Evolutionary conservation across 2,329 filamentous ascomycete genomes (phyloP), one percentile per base, ranked within the genome.

Genomic region (Hypoxylon sp.): DNA sequence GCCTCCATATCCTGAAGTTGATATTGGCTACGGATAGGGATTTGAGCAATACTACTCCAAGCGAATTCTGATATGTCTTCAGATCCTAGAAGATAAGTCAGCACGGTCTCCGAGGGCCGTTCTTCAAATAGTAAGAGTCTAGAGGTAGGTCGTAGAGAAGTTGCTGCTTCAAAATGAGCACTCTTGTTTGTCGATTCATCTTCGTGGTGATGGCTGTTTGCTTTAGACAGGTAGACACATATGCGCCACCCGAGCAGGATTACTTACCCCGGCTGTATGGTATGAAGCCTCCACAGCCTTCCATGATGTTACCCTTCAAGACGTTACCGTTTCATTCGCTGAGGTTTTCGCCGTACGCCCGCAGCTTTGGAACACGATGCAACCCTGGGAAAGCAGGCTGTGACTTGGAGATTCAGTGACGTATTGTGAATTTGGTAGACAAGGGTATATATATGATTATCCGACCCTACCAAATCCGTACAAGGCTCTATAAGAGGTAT

Each of bases 1-100:
- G 70, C 37, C 9, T 53, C 37, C 32, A 79, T 61, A 2, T 63
- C 64, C 5, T 6, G n/a, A 14, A 48, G 8, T 47, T 16, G 8
- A 8, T 19, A 30, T 34, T 14, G 16, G n/a, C 21, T 14, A 29
- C 23, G 9, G 21, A 12, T 14, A 23, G 32, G 6, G 14, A 8
- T 21, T 8, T 30, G 45, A 16, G 54, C 16, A 14, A 32, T 46
- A 9, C 21, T 9, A 16, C 16, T 19, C 11, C 6, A 25, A 12
- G 11, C 25, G 16, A 32, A 37, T 41, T 37, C n/a, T 30, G 23
- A 23, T 23, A 39, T 23, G 32, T 52, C 29, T 51, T 34, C n/a
- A 14, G 11, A 9, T 14, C 41, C 53, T 56, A 29, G 23, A 3
- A 37, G 12, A 12, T 45, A 34, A 56, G 52, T 56, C 14, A 56